These are phyloP conservation scores for Geotrichum candidum DNA, from an alignment of 1,139 yeast species.

Conservation along the genomic window DNA sequence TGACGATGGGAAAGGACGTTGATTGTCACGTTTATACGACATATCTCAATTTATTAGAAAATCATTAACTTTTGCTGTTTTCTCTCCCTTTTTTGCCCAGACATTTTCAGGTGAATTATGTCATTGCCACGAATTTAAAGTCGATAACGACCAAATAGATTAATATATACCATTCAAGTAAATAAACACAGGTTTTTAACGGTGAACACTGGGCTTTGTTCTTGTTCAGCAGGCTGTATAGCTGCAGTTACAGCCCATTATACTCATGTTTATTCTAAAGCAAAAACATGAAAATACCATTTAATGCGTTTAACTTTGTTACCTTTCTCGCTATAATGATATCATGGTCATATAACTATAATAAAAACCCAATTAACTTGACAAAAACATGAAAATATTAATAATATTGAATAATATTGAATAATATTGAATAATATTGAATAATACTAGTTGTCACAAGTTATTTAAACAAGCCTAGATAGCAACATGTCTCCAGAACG, in stretches of 20 bases:
- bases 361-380: too few relatives aligned
- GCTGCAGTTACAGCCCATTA: too few relatives aligned
- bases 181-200: too few relatives aligned
- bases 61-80: background rate
- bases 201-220: background rate
- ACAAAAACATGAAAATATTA: too few relatives aligned
- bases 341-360: background rate
- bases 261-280: too few relatives aligned
- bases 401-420: too few relatives aligned
- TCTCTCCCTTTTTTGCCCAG: background rate
- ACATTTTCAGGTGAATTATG: background rate
- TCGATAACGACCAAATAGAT: too few relatives aligned
- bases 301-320: too few relatives aligned
- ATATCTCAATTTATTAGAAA: background rate
- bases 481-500: background rate
- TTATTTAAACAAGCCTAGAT: background rate
- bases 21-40: background rate
- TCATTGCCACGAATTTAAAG: too few relatives aligned
- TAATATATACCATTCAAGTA: too few relatives aligned
- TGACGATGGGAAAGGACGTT: too few relatives aligned
- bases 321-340: background rate
- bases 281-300: too few relatives aligned
- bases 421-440: background rate
- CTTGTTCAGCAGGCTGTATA: background rate
- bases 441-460: background rate